A percentile compares a stretch with the other conserved stretches of the same genome.
Conservation (phyloP, 2,329 filamentous ascomycete species). For the Volutella citrinella region DNA sequence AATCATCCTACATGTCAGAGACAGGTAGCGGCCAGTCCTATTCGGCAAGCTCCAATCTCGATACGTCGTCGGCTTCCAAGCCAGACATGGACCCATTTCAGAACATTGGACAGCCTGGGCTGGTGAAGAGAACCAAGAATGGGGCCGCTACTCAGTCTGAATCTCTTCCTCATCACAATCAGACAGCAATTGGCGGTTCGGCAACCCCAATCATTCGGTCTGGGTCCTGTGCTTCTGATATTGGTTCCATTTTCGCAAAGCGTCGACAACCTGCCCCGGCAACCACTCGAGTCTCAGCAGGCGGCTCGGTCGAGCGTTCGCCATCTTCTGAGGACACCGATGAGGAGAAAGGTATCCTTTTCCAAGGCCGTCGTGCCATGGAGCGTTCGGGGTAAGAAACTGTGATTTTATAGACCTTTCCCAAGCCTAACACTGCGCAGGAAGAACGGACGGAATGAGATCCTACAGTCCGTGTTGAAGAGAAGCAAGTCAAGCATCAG, state of each 20-base stretch:
- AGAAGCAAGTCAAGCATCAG: slow-evolving; percentile 48
- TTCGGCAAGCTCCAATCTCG: not conserved
- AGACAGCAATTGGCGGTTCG: slow-evolving; percentile 18
- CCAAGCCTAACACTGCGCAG: slow-evolving; percentile 28
- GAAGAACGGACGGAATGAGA: slow-evolving; percentile 39
- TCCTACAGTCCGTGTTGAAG: slow-evolving; percentile 51
- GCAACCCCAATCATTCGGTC: slow-evolving; percentile 19
- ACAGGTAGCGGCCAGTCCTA: not conserved
- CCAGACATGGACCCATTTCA: no score
- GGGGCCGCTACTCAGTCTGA: slow-evolving; percentile 34
- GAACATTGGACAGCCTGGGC: slow-evolving; percentile 1
- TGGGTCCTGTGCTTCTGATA: slow-evolving; percentile 20
- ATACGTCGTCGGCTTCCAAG: no score
- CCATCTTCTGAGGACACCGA: slow-evolving; percentile 22
- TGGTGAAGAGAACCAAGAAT: slow-evolving; percentile 13
- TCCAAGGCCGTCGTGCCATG: slow-evolving; percentile 34
- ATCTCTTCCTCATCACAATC: slow-evolving; percentile 21
- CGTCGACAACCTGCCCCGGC: slow-evolving; percentile 24
- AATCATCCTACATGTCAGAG: slow-evolving; percentile 4
- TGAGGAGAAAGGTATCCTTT: slow-evolving; percentile 34
- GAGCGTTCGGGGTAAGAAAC: slow-evolving; percentile 31
- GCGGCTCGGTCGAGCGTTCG: slow-evolving; percentile 20
- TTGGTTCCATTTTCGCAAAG: slow-evolving; percentile 24
- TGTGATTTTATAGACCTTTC: no score
- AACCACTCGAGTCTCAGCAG: slow-evolving; percentile 4